Evolutionary conservation across 345 rosid genomes (phyloP).

Genomic region (Erucastrum elatum): DNA sequence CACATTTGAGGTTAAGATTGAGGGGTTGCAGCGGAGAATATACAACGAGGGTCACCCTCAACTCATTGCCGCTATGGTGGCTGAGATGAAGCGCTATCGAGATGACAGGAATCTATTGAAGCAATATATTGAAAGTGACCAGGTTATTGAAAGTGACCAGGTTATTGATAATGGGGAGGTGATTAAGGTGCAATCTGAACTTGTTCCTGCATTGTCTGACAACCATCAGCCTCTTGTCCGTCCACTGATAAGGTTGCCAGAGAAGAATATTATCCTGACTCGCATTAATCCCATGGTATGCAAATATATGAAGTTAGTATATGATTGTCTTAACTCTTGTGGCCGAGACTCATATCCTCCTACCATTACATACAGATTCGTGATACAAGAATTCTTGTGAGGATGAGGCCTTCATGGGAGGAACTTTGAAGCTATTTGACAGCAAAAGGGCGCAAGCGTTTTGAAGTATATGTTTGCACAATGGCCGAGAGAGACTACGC

Average conservation of each 20-base stretch:
- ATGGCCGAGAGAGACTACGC: conserved; percentile 99
- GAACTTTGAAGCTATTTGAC: conserved; percentile 89
- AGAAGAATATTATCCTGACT: conserved; percentile 88
- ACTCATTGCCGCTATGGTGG: conserved; percentile 66
- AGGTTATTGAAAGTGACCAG: conserved; percentile 89
- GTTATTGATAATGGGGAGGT: conserved; percentile 86
- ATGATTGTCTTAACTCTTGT: too few relatives aligned
- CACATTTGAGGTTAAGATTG: conserved; percentile 91
- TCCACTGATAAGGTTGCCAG: conserved; percentile 81
- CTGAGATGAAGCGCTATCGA: conserved; percentile 88
- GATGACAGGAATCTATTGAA: conserved; percentile 83
- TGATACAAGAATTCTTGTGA: conserved; percentile 98
- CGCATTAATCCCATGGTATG: conserved; percentile 95
- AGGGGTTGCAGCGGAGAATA: conserved; percentile 71
- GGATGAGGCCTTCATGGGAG: conserved; percentile 99
- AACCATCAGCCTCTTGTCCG: conserved; percentile 77
- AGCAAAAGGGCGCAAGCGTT: conserved; percentile 97
- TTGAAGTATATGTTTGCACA: conserved; percentile 99
- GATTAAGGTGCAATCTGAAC: conserved; percentile 69
- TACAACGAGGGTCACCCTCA: conserved; percentile 72
- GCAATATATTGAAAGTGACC: conserved; percentile 93
- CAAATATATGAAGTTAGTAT: conserved; percentile 11
- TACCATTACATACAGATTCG: conserved; percentile 78
- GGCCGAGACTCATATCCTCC: too few relatives aligned
- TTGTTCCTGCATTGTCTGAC: conserved; percentile 80